Evolutionary conservation across 169 alveolate species (phyloP).

Genomic region (Eimeria necatrix): DNA sequence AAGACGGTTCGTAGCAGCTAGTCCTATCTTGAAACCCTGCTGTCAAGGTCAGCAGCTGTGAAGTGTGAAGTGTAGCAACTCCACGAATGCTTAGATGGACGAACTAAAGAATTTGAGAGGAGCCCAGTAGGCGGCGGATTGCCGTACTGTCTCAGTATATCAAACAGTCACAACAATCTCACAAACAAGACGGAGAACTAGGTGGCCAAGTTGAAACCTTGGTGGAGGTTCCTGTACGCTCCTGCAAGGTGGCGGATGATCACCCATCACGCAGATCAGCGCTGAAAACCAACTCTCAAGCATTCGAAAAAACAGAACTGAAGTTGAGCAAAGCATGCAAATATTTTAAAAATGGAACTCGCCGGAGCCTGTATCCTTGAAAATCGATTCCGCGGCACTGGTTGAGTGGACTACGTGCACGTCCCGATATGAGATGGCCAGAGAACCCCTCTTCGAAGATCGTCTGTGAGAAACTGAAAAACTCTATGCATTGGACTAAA

Average conservation of each 20-base stretch:
- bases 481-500: not conserved
- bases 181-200: not conserved
- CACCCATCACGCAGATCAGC: not conserved
- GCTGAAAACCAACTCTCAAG: not conserved
- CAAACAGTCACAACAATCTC: not conserved
- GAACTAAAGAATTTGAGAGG: no score
- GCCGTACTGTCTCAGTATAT: not conserved
- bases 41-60: no score
- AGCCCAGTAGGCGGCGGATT: no score
- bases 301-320: not conserved
- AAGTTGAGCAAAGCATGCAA: not conserved
- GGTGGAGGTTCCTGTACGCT: not conserved
- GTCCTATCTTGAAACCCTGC: no score
- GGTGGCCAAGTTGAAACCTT: not conserved
- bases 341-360: not conserved
- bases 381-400: conserved; percentile 47
- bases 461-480: not conserved
- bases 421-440: not conserved
- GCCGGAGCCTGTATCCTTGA: conserved; percentile 6
- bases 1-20: no score
- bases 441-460: not conserved
- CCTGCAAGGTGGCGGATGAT: conserved; percentile 6
- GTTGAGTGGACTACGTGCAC: conserved; percentile 11
- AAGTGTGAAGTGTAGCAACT: no score
- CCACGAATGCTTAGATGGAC: no score